These are phyloP conservation scores for Datisca glomerata DNA, from an alignment of 306 rosid species.

Conservation along the genomic window DNA sequence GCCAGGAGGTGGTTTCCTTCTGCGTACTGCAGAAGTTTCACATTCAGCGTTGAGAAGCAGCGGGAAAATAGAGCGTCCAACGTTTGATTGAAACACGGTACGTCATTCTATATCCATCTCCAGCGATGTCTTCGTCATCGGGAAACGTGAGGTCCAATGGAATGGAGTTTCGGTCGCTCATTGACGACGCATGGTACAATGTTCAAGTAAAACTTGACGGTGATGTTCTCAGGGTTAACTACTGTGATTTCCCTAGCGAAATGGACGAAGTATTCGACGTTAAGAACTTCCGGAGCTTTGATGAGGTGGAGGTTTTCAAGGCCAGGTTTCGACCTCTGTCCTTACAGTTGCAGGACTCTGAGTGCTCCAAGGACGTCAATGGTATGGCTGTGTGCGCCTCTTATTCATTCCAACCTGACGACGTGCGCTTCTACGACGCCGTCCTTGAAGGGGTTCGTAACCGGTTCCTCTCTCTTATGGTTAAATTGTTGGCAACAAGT, in stretches of 20 bases:
- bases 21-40: too few relatives aligned
- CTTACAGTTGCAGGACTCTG: slow-evolving; percentile 32
- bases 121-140: slow-evolving; percentile 1
- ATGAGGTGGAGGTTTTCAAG: slow-evolving; percentile 16
- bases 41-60: too few relatives aligned
- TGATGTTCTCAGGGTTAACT: slow-evolving; percentile 17
- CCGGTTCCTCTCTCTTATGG: too few relatives aligned
- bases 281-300: slow-evolving; percentile 5
- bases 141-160: neutral
- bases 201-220: slow-evolving; percentile 11
- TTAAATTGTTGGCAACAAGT: too few relatives aligned
- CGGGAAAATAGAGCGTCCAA: too few relatives aligned
- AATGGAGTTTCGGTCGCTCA: slow-evolving; percentile 17
- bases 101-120: too few relatives aligned
- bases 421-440: slow-evolving; percentile 38
- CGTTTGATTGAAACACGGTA: neutral
- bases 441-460: slow-evolving; percentile 21
- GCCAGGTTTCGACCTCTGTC: slow-evolving; percentile 25
- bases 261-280: slow-evolving; percentile 6
- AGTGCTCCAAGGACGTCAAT: slow-evolving; percentile 12
- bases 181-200: slow-evolving; percentile 37
- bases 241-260: slow-evolving; percentile 11
- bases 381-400: slow-evolving; percentile 29
- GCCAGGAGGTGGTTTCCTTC: too few relatives aligned
- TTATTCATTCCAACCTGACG: slow-evolving; percentile 8